Conservation (phyloP, 257 asterid species). For the Dorcoceras hygrometricum region DNA sequence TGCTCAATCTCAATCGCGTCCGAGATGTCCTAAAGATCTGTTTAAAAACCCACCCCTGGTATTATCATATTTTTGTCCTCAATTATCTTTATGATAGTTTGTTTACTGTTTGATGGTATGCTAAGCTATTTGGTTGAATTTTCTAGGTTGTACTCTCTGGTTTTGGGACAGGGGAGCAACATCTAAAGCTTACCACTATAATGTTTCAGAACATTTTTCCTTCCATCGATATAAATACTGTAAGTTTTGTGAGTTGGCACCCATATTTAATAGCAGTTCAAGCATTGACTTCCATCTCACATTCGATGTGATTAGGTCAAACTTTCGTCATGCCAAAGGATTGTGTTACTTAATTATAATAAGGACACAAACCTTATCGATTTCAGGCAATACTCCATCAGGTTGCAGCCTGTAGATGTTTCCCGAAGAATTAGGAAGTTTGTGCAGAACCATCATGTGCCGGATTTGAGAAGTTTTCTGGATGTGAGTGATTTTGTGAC, state of each 20-base stretch:
- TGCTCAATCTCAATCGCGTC: constrained; percentile 73
- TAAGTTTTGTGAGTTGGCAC: constrained; percentile 36
- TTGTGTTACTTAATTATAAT: constrained; percentile 85
- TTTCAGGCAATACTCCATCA: constrained; percentile 85
- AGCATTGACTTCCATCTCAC: constrained; percentile 21
- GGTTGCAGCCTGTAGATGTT: constrained; percentile 93
- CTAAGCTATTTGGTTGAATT: constrained; percentile 24
- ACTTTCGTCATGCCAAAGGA: constrained; percentile 91
- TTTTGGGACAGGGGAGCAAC: constrained; percentile 94
- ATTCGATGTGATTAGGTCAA: constrained; percentile 55
- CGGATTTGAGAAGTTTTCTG: constrained; percentile 76
- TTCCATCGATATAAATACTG: constrained; percentile 84
- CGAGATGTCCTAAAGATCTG: constrained; percentile 76
- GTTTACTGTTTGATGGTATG: background rate
- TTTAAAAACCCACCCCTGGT: constrained; percentile 86
- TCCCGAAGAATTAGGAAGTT: constrained; percentile 79
- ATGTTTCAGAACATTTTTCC: constrained; percentile 97
- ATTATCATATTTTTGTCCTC: constrained; percentile 20
- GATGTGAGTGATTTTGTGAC: constrained; percentile 90
- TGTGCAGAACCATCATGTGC: constrained; percentile 89
- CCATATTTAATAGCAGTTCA: constrained; percentile 9
- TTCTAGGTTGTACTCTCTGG: constrained; percentile 93
- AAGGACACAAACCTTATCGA: constrained; percentile 83
- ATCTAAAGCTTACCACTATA: constrained; percentile 79
- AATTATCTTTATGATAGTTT: background rate